Base-by-base conservation (phyloP, 2,329 filamentous ascomycete genomes). In the Chaetoscypha palmicola region DNA sequence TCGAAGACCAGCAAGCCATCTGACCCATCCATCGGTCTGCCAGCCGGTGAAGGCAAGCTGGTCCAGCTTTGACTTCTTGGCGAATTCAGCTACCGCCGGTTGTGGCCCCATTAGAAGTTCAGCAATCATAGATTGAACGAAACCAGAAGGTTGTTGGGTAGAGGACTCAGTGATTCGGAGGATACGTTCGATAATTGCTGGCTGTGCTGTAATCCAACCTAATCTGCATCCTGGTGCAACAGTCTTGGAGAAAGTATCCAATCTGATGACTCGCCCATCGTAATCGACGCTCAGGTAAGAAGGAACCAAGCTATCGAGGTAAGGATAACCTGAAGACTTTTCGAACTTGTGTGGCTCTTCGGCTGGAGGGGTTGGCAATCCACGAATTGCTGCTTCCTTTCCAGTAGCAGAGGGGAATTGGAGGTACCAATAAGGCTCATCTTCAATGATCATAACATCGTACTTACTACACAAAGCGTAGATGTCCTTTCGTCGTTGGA, bases 381-480 rank as follows among this genome's bases (percentile, higher is more conserved):
- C 65, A 39, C 63, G 59, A 5, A 56, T 48, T 50, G 54, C 26
- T 48, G 62, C 58, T 57, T 66, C 59, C 46, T 56, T 48, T 46
- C 56, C 36, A 24, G 69, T 75, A 0, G 85, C 81, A 1, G 85
- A 85, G 0, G 88, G 87, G 64, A 79, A 96, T 62, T 96, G 91
- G 7, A 97, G 72, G 63, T 92, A 91, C 86, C 88, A 96, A 68
- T 96, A 96, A 4, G 91, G 91, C 50, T 96, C 90, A 57, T 97
- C 91, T 64, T 97, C 91, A 49, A 94, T 68, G 52, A 96, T 95
- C 58, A 96, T 77, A 50, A 96, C 76, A 63, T 96, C 89, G 66
- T 87, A 94, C 61, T 83, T 77, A 62, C 80, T 80, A 66, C 86
- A 92, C 11, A 96, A 62, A 14, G 74, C 77, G 61, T 96, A 96